Evolutionary conservation across 148 eudicot genomes (phyloP).

Genomic region (Chenopodium berlandieri): DNA sequence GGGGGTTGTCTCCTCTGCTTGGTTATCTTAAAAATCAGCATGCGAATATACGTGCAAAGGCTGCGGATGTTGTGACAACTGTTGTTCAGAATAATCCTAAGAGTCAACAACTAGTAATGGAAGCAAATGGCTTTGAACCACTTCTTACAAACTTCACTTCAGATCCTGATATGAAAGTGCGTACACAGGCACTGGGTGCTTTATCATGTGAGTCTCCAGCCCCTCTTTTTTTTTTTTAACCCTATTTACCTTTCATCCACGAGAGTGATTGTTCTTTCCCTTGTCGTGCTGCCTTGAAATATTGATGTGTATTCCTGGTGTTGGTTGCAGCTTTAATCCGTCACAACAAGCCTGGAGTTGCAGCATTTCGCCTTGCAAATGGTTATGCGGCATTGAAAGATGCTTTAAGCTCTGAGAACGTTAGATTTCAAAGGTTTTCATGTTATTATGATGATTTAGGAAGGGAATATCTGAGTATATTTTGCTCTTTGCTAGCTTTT

Average conservation of each 20-base stretch:
- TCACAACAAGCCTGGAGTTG: constrained; percentile 81
- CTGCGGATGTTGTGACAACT: constrained; percentile 92
- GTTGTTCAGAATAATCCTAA: constrained; percentile 91
- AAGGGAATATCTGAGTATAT: background rate
- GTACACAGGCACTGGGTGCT: constrained; percentile 90
- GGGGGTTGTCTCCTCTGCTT: constrained; percentile 85
- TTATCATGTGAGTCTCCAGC: constrained; percentile 69
- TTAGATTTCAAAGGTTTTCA: constrained; percentile 75
- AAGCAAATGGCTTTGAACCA: constrained; percentile 84
- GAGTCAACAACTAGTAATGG: constrained; percentile 92
- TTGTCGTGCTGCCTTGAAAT: constrained; percentile 4
- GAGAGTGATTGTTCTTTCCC: background rate
- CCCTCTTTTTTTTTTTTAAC: background rate
- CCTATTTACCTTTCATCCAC: background rate
- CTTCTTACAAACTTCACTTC: constrained; percentile 68
- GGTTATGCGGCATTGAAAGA: constrained; percentile 84
- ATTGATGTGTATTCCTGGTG: constrained; percentile 1
- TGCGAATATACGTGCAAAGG: constrained; percentile 86
- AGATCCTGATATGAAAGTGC: constrained; percentile 64
- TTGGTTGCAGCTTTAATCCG: constrained; percentile 69
- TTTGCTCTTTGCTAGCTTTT: background rate
- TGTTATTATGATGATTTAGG: background rate
- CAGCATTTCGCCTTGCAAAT: constrained; percentile 90
- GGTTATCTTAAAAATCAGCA: constrained; percentile 68
- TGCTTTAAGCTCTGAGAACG: constrained; percentile 72